Percentiles rank a stretch among this genome's conserved stretches.
Conservation (phyloP, 331 rosid genomes). For the Cucumis variabilis region DNA sequence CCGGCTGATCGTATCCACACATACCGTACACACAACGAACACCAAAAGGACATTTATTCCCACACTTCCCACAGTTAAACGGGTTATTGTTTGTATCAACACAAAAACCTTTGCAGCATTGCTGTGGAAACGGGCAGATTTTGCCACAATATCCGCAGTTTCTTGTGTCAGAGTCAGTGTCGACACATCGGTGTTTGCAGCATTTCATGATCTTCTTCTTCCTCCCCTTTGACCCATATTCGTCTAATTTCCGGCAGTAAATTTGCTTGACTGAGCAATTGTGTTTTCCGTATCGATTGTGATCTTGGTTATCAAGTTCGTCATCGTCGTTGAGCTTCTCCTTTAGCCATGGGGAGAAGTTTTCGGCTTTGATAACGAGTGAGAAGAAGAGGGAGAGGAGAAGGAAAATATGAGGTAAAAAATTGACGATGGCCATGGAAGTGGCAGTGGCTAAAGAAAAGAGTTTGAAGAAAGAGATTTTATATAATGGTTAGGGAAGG, state of each 20-base stretch:
- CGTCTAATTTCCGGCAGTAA: conserved; percentile 40
- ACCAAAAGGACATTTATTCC: conserved; percentile 52
- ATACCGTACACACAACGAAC: conserved; percentile 55
- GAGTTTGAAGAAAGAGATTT: background rate
- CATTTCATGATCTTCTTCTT: conserved; percentile 44
- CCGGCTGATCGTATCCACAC: conserved; percentile 48
- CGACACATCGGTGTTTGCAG: conserved; percentile 60
- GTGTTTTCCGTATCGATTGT: background rate
- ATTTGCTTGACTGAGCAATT: conserved; percentile 41
- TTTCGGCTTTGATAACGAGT: conserved; percentile 30
- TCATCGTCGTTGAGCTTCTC: conserved; percentile 31
- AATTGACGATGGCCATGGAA: background rate
- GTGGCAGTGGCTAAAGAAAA: background rate
- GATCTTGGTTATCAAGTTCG: background rate
- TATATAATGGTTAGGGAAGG: background rate
- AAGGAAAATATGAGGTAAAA: conserved; percentile 28
- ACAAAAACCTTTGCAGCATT: conserved; percentile 71
- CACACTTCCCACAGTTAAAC: conserved; percentile 75
- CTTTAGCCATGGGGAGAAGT: conserved; percentile 1
- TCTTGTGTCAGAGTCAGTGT: conserved; percentile 42
- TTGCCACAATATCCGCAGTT: conserved; percentile 67
- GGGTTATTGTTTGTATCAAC: conserved; percentile 36
- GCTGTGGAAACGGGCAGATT: conserved; percentile 42
- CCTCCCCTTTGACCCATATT: conserved; percentile 37
- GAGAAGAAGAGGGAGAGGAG: conserved; percentile 25